Conservation (phyloP, 2,329 filamentous ascomycete genomes). For the Penicillium sp. region DNA sequence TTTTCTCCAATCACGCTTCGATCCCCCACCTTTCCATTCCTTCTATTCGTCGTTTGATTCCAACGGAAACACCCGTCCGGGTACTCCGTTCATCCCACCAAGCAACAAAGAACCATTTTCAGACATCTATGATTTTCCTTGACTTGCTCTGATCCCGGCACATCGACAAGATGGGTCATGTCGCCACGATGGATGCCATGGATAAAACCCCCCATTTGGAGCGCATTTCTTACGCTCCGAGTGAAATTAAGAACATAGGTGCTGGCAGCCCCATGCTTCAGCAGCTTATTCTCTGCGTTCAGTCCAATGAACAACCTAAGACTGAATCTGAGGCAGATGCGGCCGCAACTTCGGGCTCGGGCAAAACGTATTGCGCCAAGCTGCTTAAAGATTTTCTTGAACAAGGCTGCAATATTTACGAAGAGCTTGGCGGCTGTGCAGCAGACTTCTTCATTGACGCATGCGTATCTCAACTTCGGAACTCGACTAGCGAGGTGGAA, state of each 20-base stretch:
- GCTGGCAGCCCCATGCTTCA: constrained; percentile 36
- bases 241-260: not conserved
- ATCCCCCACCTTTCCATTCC: not conserved
- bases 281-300: constrained; percentile 46
- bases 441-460: constrained; percentile 64
- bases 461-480: constrained; percentile 44
- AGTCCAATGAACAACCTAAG: constrained; percentile 49
- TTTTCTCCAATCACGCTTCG: not conserved
- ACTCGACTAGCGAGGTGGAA: constrained; percentile 26
- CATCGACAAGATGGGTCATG: not conserved
- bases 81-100: not conserved
- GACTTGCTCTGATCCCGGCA: not conserved
- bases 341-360: constrained; percentile 26
- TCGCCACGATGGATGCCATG: not conserved
- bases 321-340: constrained; percentile 31
- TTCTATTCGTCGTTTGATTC: not conserved
- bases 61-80: not conserved
- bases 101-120: not conserved
- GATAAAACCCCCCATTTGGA: constrained; percentile 47
- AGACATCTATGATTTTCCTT: not conserved
- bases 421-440: constrained; percentile 68
- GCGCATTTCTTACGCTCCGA: constrained; percentile 22
- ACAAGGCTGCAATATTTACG: constrained; percentile 53
- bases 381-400: constrained; percentile 59
- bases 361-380: constrained; percentile 46